Conservation (phyloP, 2,329 filamentous ascomycete genomes). For the Metarhizium brunneum region DNA sequence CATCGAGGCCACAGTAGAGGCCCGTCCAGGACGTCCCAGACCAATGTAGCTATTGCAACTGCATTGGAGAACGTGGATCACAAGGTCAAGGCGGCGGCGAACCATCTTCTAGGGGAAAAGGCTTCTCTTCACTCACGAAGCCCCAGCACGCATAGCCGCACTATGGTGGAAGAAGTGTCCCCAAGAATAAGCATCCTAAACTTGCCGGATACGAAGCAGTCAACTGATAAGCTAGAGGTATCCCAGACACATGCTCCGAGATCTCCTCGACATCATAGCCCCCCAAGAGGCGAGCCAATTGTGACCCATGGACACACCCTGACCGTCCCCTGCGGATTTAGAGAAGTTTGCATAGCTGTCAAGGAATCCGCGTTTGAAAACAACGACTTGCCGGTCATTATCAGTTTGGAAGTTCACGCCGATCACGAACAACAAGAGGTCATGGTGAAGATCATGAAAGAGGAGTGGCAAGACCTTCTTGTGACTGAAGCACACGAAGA, state of each 20-base stretch:
- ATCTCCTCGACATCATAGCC: constrained; percentile 12
- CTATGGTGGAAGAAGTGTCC: constrained; percentile 18
- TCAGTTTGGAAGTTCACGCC: constrained; percentile 88
- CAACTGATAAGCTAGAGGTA: constrained; percentile 24
- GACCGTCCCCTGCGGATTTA: constrained; percentile 77
- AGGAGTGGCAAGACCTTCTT: constrained; percentile 71
- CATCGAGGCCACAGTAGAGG: constrained; percentile 35
- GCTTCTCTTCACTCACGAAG: constrained; percentile 27
- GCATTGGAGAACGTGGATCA: constrained; percentile 24
- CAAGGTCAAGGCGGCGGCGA: constrained; percentile 14
- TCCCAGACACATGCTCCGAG: constrained; percentile 7
- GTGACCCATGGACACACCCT: constrained; percentile 79
- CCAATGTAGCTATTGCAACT: constrained; percentile 33
- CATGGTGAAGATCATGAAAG: constrained; percentile 90
- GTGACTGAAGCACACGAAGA: constrained; percentile 48
- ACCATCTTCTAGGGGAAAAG: constrained; percentile 20
- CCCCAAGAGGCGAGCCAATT: constrained; percentile 54
- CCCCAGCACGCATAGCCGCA: constrained; percentile 27
- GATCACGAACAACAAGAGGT: constrained; percentile 73
- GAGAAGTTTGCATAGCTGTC: constrained; percentile 76
- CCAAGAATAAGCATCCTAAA: constrained; percentile 21
- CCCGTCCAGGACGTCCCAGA: constrained; percentile 37
- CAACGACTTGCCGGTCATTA: constrained; percentile 73
- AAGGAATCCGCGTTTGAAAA: constrained; percentile 67
- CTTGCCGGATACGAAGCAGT: constrained; percentile 20